Conservation (phyloP, 257 asterid species). For the Solanum pinnatisectum region DNA sequence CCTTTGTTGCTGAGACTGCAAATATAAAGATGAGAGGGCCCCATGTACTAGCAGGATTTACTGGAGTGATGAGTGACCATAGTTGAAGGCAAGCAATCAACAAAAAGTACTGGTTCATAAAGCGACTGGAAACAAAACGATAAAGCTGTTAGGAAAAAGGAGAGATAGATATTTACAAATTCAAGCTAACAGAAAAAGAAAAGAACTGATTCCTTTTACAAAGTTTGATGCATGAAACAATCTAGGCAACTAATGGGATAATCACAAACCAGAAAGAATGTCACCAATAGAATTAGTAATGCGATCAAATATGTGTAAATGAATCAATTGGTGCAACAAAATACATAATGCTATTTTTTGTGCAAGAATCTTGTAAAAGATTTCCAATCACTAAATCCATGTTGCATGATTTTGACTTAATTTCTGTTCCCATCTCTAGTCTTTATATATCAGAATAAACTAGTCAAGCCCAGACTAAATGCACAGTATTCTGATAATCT, state of each 20-base stretch:
- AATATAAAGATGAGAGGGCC: constrained; percentile 97
- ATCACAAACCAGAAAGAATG: not conserved
- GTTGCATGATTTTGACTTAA: not conserved
- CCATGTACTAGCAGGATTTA: constrained; percentile 99
- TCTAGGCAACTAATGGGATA: not conserved
- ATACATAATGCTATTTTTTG: not conserved
- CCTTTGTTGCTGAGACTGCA: constrained; percentile 95
- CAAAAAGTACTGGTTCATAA: constrained; percentile 98
- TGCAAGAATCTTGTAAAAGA: not conserved
- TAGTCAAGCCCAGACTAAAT: not conserved
- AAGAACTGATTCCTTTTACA: not conserved
- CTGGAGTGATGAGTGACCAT: constrained; percentile 98
- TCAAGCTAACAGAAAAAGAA: not conserved
- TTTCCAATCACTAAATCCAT: not conserved
- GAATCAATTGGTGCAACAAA: not conserved
- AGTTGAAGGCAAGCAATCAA: constrained; percentile 99
- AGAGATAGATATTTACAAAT: not conserved
- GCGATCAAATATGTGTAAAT: not conserved
- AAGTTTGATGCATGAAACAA: not conserved
- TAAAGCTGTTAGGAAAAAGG: constrained; percentile 14
- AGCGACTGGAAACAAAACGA: constrained; percentile 62
- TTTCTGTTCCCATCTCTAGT: not conserved
- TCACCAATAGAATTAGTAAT: not conserved
- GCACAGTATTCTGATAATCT: not conserved
- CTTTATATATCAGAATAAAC: not conserved